Evolutionary conservation across 75 land plant species (phyloP), one percentile per base, ranked within the genome.

Genomic region (Sequoiadendron giganteum): DNA sequence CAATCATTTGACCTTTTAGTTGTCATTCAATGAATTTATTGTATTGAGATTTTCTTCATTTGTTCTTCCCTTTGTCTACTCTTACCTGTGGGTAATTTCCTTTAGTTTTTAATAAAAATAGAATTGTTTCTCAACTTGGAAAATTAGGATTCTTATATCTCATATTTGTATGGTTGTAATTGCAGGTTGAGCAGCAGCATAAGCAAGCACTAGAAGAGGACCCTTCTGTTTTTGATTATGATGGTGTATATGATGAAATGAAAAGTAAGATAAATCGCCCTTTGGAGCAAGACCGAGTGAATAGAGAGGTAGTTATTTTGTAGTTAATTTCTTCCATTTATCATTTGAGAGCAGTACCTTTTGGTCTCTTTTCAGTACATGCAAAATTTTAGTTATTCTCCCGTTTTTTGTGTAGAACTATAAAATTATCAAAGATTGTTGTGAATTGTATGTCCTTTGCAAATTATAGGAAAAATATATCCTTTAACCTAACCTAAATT

Each of bases 241-340:
- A 97, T 89, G 98, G 95, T 0, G 99, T 97, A 9, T 97, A 98
- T 90, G 97, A 98, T 89, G 93, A 95, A 58, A 97, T 98, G 96
- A 98, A 97, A 90, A 91, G 89, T 77, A 91, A 92, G 68, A 86
- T 65, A 73, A 87, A 95, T 75, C 91, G 78, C 5, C 96, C 96
- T 30, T 58, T 76, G 10, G 79, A 70, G n/a, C 91, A 91, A 82
- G 97, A 94, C 85, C 90, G 92, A 9, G 86, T 88, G 38, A 94
- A 95, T 82, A 89, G 94, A 70, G 89, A 95, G 95, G 95, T 91
- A 73, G 45, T 40, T 68, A 86, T 86, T 39, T 47, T 86, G 83
- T 28, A 13, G 3, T 86, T 43, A 25, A 16, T 83, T 38, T 21
- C 32, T 42, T 25, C 13, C 32, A 83, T 10, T 85, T 16, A 16